A percentile compares a stretch with the other conserved stretches of the same genome.
Conservation (phyloP, 345 rosid species). For the Aquilaria yunnanensis region DNA sequence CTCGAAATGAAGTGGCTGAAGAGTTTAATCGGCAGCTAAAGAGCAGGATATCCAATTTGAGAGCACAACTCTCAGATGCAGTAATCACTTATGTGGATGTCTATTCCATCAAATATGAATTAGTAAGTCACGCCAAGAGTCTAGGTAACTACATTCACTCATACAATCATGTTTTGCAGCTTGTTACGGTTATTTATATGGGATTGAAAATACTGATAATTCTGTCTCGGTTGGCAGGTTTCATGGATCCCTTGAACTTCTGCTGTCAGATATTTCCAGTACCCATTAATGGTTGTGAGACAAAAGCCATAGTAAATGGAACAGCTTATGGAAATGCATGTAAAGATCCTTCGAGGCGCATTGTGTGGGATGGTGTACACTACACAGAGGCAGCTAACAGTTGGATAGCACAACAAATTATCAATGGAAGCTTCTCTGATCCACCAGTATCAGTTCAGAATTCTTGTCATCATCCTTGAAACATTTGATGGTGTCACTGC, state of each 20-base stretch:
- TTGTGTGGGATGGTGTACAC: constrained; percentile 20
- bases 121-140: constrained; percentile 18
- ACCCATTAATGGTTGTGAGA: constrained; percentile 1
- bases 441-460: constrained; percentile 15
- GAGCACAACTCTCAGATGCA: constrained; percentile 22
- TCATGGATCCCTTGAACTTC: constrained; percentile 14
- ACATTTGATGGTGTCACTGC: neutral
- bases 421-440: constrained; percentile 20
- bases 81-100: constrained; percentile 30
- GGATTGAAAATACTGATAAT: neutral
- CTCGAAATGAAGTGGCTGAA: constrained; percentile 27
- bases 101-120: constrained; percentile 20
- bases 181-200: too few species aligned
- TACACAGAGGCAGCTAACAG: constrained; percentile 18
- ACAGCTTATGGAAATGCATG: constrained; percentile 14
- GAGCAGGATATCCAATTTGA: constrained; percentile 18
- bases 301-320: constrained; percentile 11
- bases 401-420: neutral
- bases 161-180: neutral
- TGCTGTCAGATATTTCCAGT: constrained; percentile 17
- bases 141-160: constrained; percentile 14
- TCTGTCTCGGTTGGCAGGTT: constrained; percentile 13
- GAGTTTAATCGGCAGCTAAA: constrained; percentile 26
- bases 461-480: constrained; percentile 10
- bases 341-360: constrained; percentile 6